A percentile compares a stretch with the other conserved stretches of the same genome.
These are phyloP conservation scores for Coemansia sp. DNA, from an alignment of 192 early-diverging fungal species.

Conservation along the genomic window DNA sequence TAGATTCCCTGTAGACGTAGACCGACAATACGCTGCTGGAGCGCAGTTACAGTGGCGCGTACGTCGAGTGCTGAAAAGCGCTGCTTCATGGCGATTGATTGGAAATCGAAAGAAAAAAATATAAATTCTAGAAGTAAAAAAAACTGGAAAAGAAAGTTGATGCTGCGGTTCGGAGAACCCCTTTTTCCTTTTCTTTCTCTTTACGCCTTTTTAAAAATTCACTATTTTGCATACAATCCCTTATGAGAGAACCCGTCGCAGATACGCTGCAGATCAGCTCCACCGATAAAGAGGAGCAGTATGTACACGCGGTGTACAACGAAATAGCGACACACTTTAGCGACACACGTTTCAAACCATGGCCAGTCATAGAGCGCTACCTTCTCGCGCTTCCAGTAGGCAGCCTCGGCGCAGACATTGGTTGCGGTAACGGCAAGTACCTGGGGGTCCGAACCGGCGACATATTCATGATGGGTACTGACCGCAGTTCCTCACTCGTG, in stretches of 20 bases:
- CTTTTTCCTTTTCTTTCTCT: not conserved
- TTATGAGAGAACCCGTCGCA: slow-evolving; percentile 36
- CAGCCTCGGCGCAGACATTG: slow-evolving; percentile 90
- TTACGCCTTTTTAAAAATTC: not conserved
- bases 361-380: slow-evolving; percentile 94
- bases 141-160: not conserved
- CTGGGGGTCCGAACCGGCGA: slow-evolving; percentile 79
- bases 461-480: slow-evolving; percentile 82
- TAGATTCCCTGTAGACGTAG: slow-evolving; percentile 96
- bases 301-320: slow-evolving; percentile 94
- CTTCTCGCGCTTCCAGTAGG: slow-evolving; percentile 63
- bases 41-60: slow-evolving; percentile 75
- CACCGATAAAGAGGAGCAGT: slow-evolving; percentile 68
- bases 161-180: not conserved
- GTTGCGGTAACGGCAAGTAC: slow-evolving; percentile 99
- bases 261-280: slow-evolving; percentile 36
- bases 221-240: not conserved
- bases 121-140: not conserved
- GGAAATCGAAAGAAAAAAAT: not conserved
- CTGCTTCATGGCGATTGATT: slow-evolving; percentile 67
- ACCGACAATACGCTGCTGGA: slow-evolving; percentile 70
- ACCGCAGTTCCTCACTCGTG: slow-evolving; percentile 79
- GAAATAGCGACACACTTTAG: slow-evolving; percentile 92
- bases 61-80: slow-evolving; percentile 91
- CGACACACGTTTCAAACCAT: slow-evolving; percentile 96